Base-by-base conservation (phyloP, 1,284 basidiomycete genomes). In the Ganoderma boninense region DNA sequence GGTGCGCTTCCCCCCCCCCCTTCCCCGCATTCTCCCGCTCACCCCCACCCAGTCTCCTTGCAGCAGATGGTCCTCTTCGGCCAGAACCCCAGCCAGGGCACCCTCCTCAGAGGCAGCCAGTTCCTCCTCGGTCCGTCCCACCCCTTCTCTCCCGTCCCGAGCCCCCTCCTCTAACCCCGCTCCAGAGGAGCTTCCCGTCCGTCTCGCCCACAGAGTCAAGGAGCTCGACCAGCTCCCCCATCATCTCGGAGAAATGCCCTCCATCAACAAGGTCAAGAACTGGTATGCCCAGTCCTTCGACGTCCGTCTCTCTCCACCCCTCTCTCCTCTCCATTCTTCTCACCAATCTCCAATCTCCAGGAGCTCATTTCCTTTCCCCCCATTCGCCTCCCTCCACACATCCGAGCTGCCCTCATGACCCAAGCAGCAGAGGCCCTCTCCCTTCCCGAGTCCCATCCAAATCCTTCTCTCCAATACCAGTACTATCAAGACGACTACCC, bases 261-360 rank as follows among this genome's bases (percentile, higher is more conserved):
- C 94, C 62, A 99, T 99, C 75, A 90, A 93, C 74, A 96, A 95
- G 79, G 97, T 99, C 74, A 97, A 97, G 85, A 93, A 98, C 79
- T 99, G 97, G 97, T 99, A 99, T 80, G 97, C 97, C 0, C 96
- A 99, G 84, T 97, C 95, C 20, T 99, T 99, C 79, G 95, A 99
- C 87, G 97, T 97, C 67, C 72, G 89, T 84, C 44, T 29, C 66
- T 40, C 35, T 67, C 57, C 61, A 52, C 52, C 44, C 65, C 29
- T 26, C 29, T 38, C 35, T 16, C 29, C 44, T 14, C 64, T n/a
- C 66, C 29, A 57, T 69, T 49, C 2, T n/a, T n/a, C n/a, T n/a
- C n/a, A n/a, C n/a, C n/a, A n/a, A n/a, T n/a, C n/a, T n/a, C n/a
- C n/a, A n/a, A n/a, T n/a, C 11, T 64, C 20, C 76, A 98, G 96